Conservation (phyloP, 371 early-diverging fungal species). For the Rhizopus arrhizus region DNA sequence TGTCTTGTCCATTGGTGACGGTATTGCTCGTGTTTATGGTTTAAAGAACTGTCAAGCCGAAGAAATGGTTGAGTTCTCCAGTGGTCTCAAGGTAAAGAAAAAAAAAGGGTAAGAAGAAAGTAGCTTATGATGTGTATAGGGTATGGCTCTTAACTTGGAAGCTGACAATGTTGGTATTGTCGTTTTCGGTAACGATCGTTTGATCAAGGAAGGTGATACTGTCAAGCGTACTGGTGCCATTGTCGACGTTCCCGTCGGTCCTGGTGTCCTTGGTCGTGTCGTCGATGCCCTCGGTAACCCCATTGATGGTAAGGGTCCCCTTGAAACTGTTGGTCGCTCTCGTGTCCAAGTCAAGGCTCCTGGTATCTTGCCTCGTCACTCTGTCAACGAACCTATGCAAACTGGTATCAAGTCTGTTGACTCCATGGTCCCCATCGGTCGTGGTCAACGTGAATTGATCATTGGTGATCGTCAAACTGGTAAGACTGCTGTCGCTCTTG, state of each 20-base stretch:
- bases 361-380: slow-evolving; percentile 96
- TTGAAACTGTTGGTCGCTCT: slow-evolving; percentile 76
- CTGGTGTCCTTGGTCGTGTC: slow-evolving; percentile 92
- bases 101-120: background rate
- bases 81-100: slow-evolving; percentile 82
- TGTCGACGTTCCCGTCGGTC: slow-evolving; percentile 94
- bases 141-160: slow-evolving; percentile 97
- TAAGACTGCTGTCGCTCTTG: slow-evolving; percentile 94
- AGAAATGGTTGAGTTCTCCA: slow-evolving; percentile 99
- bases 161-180: slow-evolving; percentile 98
- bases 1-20: slow-evolving; percentile 98
- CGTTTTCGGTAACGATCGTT: slow-evolving; percentile 97
- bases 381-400: slow-evolving; percentile 97
- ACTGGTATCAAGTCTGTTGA: slow-evolving; percentile 98
- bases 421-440: slow-evolving; percentile 97
- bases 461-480: slow-evolving; percentile 98
- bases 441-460: slow-evolving; percentile 98
- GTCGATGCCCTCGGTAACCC: slow-evolving; percentile 97
- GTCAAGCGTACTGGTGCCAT: slow-evolving; percentile 96
- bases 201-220: slow-evolving; percentile 88
- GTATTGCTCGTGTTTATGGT: slow-evolving; percentile 98
- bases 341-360: slow-evolving; percentile 97
- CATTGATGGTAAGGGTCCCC: slow-evolving; percentile 96
- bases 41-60: slow-evolving; percentile 97
- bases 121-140: slow-evolving; percentile 41